Evolutionary conservation across 2,329 filamentous ascomycete species (phyloP).

Genomic region (Furcasterigmium furcatum): DNA sequence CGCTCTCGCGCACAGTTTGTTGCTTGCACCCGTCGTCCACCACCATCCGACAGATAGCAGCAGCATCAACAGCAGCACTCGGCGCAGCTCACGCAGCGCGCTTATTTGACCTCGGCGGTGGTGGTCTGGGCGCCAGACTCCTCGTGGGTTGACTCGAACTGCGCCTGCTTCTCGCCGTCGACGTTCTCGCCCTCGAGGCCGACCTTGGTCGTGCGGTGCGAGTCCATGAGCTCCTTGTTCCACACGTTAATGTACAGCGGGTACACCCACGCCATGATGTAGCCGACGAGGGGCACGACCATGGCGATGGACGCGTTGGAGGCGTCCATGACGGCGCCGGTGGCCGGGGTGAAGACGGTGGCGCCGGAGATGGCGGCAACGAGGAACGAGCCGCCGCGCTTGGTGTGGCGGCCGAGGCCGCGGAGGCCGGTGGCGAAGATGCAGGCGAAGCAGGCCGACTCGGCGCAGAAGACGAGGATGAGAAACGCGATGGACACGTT

Average conservation of each 20-base stretch:
- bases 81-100: not conserved
- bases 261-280: slow-evolving; percentile 30
- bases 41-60: too few relatives aligned
- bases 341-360: slow-evolving; percentile 49
- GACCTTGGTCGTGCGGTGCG: slow-evolving; percentile 8
- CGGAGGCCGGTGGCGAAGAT: slow-evolving; percentile 58
- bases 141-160: not conserved
- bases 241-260: slow-evolving; percentile 4
- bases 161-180: not conserved
- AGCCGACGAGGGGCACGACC: slow-evolving; percentile 43
- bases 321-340: slow-evolving; percentile 43
- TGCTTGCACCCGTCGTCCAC: too few relatives aligned
- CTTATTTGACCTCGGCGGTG: not conserved
- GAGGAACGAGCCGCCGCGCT: slow-evolving; percentile 49
- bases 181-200: not conserved
- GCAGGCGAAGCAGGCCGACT: slow-evolving; percentile 55
- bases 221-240: slow-evolving; percentile 9
- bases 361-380: slow-evolving; percentile 52
- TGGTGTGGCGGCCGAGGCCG: slow-evolving; percentile 53
- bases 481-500: slow-evolving; percentile 52
- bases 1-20: too few relatives aligned
- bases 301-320: slow-evolving; percentile 38
- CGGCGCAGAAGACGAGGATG: slow-evolving; percentile 54
- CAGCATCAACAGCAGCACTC: too few relatives aligned
- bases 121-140: too few relatives aligned